Evolutionary conservation across 257 asterid species (phyloP).

Genomic region (Phtheirospermum japonicum): DNA sequence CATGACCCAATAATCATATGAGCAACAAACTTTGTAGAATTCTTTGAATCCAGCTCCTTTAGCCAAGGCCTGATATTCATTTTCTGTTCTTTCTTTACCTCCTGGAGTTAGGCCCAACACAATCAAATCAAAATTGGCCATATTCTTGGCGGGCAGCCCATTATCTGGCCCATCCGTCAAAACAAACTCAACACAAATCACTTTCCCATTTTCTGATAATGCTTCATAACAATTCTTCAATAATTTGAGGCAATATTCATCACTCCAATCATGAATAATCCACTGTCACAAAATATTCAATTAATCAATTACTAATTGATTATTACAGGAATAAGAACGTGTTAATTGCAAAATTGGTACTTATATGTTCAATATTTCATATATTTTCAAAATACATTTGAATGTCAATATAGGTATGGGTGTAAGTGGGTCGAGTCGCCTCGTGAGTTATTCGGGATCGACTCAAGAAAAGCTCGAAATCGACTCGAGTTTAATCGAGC

Average conservation of each 20-base stretch:
- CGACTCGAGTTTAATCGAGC: no score
- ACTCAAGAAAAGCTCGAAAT: no score
- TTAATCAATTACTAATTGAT: no score
- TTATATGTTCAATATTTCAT: no score
- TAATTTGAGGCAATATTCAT: background rate
- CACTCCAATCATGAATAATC: conserved; percentile 14
- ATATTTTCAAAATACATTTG: no score
- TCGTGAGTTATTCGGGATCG: no score
- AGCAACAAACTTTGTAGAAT: conserved; percentile 39
- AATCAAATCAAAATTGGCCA: conserved; percentile 40
- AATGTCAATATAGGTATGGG: no score
- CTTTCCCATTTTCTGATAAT: background rate
- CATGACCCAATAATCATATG: conserved; percentile 49
- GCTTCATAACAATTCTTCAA: conserved; percentile 6
- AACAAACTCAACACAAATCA: conserved; percentile 28
- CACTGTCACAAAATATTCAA: background rate
- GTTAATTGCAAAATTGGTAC: no score
- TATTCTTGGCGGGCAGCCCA: conserved; percentile 17
- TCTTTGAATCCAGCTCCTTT: conserved; percentile 45
- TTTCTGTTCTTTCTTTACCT: conserved; percentile 63
- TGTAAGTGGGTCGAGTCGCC: no score
- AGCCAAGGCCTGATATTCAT: conserved; percentile 55
- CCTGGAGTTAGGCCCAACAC: conserved; percentile 54
- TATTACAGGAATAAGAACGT: no score
- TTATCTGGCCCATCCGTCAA: conserved; percentile 42